Conservation (phyloP, 1,284 basidiomycete species). For the Melampsora occidentalis region DNA sequence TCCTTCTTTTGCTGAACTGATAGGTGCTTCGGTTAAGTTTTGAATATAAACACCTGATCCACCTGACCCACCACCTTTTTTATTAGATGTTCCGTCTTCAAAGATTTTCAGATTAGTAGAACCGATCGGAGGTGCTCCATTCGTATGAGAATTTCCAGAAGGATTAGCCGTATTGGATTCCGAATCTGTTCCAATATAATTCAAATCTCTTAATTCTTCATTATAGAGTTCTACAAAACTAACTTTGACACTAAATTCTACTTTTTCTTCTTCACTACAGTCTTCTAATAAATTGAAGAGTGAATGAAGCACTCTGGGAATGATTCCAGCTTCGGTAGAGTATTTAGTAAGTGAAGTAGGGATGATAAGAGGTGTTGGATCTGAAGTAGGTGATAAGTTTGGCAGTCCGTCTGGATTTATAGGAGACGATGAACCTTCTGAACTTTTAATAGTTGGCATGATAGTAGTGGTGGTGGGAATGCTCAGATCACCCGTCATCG, state of each 20-base stretch:
- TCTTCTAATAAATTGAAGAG: constrained; percentile 82
- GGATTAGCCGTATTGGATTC: not conserved
- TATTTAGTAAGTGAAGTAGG: constrained; percentile 68
- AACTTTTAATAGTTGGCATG: constrained; percentile 38
- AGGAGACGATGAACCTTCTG: not conserved
- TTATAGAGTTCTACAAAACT: constrained; percentile 99
- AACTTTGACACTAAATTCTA: constrained; percentile 89
- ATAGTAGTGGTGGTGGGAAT: constrained; percentile 45
- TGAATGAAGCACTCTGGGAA: constrained; percentile 90
- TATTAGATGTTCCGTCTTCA: constrained; percentile 67
- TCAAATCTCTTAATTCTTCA: constrained; percentile 93
- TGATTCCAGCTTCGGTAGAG: constrained; percentile 86
- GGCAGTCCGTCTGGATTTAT: not conserved
- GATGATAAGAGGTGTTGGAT: constrained; percentile 47
- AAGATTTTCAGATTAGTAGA: constrained; percentile 68
- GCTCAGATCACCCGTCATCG: constrained; percentile 42
- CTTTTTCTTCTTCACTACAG: constrained; percentile 46
- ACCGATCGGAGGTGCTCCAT: constrained; percentile 58
- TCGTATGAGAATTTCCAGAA: constrained; percentile 67
- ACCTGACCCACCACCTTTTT: constrained; percentile 44
- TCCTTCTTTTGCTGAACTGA: constrained; percentile 79
- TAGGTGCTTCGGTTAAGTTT: constrained; percentile 84
- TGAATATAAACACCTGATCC: constrained; percentile 78
- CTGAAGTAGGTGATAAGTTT: constrained; percentile 60
- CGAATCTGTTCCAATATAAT: constrained; percentile 52